phyloP scores from a whole-genome alignment of 2,329 filamentous ascomycete genomes.

The Fusarium odoratissimum region DNA sequence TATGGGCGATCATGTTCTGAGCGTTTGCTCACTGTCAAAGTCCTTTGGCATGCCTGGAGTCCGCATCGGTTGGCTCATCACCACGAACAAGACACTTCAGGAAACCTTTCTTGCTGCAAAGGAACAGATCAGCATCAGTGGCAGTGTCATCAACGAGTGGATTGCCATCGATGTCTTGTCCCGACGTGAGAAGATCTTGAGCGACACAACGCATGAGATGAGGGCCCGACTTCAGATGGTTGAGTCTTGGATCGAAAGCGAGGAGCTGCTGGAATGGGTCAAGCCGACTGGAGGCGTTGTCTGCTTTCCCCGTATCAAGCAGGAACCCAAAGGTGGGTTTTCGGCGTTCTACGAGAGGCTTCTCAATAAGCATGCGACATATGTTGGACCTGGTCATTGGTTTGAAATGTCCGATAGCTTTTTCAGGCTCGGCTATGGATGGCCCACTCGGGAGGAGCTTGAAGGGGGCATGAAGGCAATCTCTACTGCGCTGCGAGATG shows the following conservation, averaged over 20 bases:
- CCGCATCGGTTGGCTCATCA: not conserved
- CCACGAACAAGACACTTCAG: not conserved
- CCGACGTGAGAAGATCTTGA: not conserved
- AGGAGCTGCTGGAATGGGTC: slow-evolving; percentile 4
- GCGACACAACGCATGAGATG: not conserved
- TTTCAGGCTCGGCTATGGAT: slow-evolving; percentile 1
- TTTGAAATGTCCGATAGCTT: not conserved
- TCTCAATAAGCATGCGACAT: not conserved
- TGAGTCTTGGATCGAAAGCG: not conserved
- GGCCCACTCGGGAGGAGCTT: not conserved
- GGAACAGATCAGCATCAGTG: slow-evolving; percentile 2
- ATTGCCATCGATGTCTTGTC: not conserved
- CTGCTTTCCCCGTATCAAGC: not conserved
- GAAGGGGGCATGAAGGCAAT: not conserved
- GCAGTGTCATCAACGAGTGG: slow-evolving; percentile 1
- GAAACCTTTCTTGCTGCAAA: not conserved
- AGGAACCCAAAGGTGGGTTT: not conserved
- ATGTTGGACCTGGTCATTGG: slow-evolving; percentile 6
- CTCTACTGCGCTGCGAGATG: not conserved
- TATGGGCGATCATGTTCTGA: not conserved
- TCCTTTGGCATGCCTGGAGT: not conserved
- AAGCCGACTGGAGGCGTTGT: slow-evolving; percentile 2
- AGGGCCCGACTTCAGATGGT: not conserved
- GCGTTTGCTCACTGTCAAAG: not conserved
- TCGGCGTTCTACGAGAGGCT: not conserved